Base-by-base conservation (phyloP, 371 early-diverging fungal species). In the Dichotomocladium elegans region DNA sequence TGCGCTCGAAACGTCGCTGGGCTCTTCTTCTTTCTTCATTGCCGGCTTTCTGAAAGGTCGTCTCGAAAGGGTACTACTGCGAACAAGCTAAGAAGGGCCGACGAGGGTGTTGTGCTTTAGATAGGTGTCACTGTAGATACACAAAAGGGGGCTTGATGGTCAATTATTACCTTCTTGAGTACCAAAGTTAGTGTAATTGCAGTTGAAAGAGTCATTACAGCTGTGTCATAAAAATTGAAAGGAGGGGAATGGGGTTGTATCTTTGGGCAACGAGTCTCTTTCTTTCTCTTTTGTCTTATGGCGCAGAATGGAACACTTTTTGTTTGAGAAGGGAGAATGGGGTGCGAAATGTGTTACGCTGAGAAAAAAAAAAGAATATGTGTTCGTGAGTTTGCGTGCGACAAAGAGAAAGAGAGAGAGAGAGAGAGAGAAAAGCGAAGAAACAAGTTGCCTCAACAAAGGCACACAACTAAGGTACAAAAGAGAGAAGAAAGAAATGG, bases 211-310 rank as follows among this genome's bases (percentile, higher is more conserved):
- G 53, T 61, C 57, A 57, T 53, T 21, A 60, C 35, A 45, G 31
- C n/a, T 26, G 15, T 22, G 31, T 27, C 35, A 56, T 48, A 47
- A 55, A 40, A 37, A 26, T 29, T 15, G 27, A 30, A 61, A 61
- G 56, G 61, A 61, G 48, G 33, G 62, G 55, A 61, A 58, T 61
- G 65, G 55, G 53, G 44, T 25, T 29, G 25, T 51, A 45, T 37
- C 47, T 46, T 46, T 53, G 47, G 35, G 11, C 49, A 37, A 31
- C 30, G 35, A 24, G 24, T 14, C 45, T 44, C 45, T 44, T 17
- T 44, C 28, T 44, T 44, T 44, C 4, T 40, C 8, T 40, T 4
- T 41, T 41, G 9, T 17, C 24, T 26, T 42, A 33, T 47, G 25
- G 24, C 28, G 46, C 34, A 22, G 54, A 43, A 43, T 15, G 9